phyloP scores from a whole-genome alignment of 2,329 filamentous ascomycete genomes.

The Aspergillus uvarum region DNA sequence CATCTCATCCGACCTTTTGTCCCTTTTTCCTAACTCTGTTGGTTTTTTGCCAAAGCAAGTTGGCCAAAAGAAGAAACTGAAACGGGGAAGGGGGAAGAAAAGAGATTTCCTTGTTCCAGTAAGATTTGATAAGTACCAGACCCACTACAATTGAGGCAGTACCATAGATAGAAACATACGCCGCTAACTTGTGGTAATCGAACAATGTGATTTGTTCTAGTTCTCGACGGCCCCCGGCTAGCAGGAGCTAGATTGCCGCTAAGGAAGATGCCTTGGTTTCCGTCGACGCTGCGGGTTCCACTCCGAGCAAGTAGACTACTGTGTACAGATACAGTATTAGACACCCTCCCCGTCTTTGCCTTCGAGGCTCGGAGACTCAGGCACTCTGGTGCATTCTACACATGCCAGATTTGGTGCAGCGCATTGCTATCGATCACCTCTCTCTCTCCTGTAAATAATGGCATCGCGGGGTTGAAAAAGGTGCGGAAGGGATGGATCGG shows the following conservation, averaged over 20 bases:
- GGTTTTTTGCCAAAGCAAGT: no score
- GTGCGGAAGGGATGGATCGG: no score
- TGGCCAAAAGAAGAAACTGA: neutral
- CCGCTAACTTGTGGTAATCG: slow-evolving; percentile 1
- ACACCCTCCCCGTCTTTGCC: no score
- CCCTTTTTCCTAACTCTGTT: no score
- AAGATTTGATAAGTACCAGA: slow-evolving; percentile 10
- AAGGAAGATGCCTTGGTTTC: neutral
- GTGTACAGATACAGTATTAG: no score
- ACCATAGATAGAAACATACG: slow-evolving; percentile 8
- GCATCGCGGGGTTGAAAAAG: neutral
- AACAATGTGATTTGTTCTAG: slow-evolving; percentile 8
- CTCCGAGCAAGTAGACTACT: neutral
- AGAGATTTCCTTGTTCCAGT: slow-evolving; percentile 7
- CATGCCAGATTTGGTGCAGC: no score
- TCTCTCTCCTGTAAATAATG: neutral
- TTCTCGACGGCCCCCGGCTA: neutral
- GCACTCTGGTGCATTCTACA: no score
- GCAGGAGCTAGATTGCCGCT: neutral
- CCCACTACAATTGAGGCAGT: neutral
- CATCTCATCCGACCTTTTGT: no score
- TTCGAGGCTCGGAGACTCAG: no score
- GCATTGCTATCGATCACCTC: no score
- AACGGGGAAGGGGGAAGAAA: neutral
- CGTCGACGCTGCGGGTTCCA: neutral